These are phyloP conservation scores for Haematococcus lacustris DNA, from an alignment of 139 green algal genomes.

Conservation along the genomic window DNA sequence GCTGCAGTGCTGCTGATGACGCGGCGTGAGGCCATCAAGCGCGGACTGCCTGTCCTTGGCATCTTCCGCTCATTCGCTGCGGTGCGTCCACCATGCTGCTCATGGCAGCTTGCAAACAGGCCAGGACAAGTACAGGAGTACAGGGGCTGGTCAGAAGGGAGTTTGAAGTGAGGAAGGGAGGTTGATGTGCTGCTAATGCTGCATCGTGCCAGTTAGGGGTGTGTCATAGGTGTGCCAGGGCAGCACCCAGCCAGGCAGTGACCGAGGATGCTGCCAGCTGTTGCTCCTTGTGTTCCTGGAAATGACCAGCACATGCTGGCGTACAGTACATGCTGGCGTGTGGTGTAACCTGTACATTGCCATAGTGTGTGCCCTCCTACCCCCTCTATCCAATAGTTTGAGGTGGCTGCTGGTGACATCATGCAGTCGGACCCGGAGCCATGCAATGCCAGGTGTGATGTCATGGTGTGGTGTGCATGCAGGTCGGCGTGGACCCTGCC, in stretches of 20 bases:
- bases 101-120: too few species aligned
- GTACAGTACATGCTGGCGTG: too few species aligned
- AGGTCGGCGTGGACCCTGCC: conserved; percentile 84
- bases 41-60: conserved; percentile 83
- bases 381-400: neutral
- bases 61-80: conserved; percentile 56
- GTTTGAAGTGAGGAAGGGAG: neutral
- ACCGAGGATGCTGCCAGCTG: too few species aligned
- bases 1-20: conserved; percentile 89
- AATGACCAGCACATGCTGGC: too few species aligned
- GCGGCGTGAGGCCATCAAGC: conserved; percentile 68
- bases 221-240: too few species aligned
- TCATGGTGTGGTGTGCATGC: neutral
- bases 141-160: neutral
- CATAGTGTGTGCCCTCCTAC: too few species aligned
- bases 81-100: conserved; percentile 1
- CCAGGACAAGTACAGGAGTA: too few species aligned
- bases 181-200: too few species aligned
- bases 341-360: too few species aligned
- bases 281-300: too few species aligned
- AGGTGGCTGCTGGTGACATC: neutral
- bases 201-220: too few species aligned
- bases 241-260: too few species aligned
- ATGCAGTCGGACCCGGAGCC: neutral
- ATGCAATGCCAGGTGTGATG: neutral